Base-by-base conservation (phyloP, 2,329 filamentous ascomycete genomes). In the Fusarium metavorans region DNA sequence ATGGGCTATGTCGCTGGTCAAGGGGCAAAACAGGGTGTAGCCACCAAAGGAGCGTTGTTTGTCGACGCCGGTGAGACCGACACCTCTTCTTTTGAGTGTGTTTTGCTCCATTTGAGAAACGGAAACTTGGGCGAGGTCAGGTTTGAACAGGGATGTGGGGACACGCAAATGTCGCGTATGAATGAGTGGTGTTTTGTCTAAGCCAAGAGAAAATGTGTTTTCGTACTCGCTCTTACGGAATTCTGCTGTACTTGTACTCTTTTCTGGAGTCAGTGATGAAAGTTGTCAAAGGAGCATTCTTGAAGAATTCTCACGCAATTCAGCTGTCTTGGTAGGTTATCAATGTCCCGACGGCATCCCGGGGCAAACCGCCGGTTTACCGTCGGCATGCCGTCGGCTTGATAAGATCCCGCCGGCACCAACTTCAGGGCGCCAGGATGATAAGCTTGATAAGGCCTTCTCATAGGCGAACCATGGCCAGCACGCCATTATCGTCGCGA, bases 11-110 rank as follows among this genome's bases (percentile, higher is more conserved):
- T 77, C 70, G 27, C 74, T 78, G 10, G 79, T 80, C 43, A 81
- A n/a, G 2, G 80, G 80, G 8, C 78, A 81, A 50, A 80, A 79
- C 8, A 81, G 74, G 1, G 80, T 81, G 43, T 76, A 81, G 39
- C 79, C 79, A 0, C 80, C 78, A 7, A 79, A 79, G 0, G 78
- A 78, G 1, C 35, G 43, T 9, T 71, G 27, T 35, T 76, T 78
- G 56, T 81, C 79, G 5, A 79, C 76, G 1, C 80, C 80, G 3
- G 71, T 81, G 8, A 81, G 71, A 25, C 80, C 78, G 20, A 79
- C 72, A 3, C 76, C 76, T 37, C 80, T 68, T 63, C 80, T 65
- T 43, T 81, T 81, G 8, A 81, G 60, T 0, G 80, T 80, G 45
- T 81, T 81, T 70, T 81, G 79, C 54, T 81, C 80, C 79, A 78